phyloP scores from a whole-genome alignment of 139 green algal genomes.

The Closterium sp. region DNA sequence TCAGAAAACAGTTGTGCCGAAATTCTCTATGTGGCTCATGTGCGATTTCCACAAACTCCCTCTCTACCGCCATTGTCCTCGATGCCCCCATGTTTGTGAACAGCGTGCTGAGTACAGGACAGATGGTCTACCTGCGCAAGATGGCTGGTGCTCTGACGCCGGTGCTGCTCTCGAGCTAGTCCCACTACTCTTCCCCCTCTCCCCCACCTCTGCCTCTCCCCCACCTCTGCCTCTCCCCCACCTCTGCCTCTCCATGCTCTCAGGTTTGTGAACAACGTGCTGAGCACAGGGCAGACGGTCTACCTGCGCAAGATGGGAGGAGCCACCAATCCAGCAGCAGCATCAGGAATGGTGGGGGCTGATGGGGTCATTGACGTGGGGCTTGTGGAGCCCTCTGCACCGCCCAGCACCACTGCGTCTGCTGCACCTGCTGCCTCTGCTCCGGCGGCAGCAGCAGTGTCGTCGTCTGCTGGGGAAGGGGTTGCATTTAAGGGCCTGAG shows the following conservation, averaged over 20 bases:
- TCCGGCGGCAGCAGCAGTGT: not conserved
- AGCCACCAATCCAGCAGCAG: not conserved
- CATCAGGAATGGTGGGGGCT: not conserved
- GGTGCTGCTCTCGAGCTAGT: too few relatives aligned
- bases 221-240: not conserved
- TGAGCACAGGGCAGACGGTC: conserved; percentile 37
- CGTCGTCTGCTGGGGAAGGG: too few relatives aligned
- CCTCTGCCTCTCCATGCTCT: too few relatives aligned
- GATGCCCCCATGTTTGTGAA: conserved; percentile 19
- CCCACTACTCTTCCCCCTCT: too few relatives aligned
- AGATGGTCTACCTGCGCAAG: conserved; percentile 34
- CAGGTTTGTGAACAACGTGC: conserved; percentile 43
- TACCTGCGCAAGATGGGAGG: conserved; percentile 32
- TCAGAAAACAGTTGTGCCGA: too few relatives aligned
- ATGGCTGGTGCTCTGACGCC: not conserved
- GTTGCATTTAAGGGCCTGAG: not conserved
- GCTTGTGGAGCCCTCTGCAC: not conserved
- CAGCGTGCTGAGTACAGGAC: conserved; percentile 26
- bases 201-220: not conserved
- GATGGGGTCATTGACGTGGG: not conserved
- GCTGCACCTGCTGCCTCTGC: not conserved
- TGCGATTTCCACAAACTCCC: too few relatives aligned
- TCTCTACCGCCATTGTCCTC: too few relatives aligned
- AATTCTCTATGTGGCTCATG: too few relatives aligned
- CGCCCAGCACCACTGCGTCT: not conserved